These are phyloP conservation scores for Clitoria ternatea DNA, from an alignment of 306 rosid species.

Conservation along the genomic window DNA sequence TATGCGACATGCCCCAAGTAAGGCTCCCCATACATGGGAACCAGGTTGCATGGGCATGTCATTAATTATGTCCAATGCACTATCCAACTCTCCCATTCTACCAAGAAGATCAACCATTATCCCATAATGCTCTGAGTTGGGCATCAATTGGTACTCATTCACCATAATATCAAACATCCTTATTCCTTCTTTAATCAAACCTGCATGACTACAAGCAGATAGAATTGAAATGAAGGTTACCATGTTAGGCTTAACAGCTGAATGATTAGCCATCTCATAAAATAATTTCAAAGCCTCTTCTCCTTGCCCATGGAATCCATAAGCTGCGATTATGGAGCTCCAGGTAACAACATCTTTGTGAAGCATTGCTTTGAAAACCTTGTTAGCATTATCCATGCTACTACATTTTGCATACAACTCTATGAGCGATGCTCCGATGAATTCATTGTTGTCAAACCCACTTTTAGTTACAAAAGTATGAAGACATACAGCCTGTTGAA, in stretches of 20 bases:
- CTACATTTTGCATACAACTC: constrained; percentile 78
- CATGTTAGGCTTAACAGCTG: constrained; percentile 49
- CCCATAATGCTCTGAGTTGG: constrained; percentile 58
- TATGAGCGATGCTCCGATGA: constrained; percentile 64
- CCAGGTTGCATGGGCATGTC: constrained; percentile 51
- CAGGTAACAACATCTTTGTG: constrained; percentile 71
- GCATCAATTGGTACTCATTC: constrained; percentile 43
- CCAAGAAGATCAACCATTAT: constrained; percentile 90
- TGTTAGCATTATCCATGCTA: constrained; percentile 44
- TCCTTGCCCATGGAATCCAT: constrained; percentile 75
- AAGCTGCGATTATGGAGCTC: constrained; percentile 80
- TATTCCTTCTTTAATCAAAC: constrained; percentile 68
- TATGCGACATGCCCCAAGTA: constrained; percentile 73
- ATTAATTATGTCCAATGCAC: constrained; percentile 51
- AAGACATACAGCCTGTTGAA: constrained; percentile 61
- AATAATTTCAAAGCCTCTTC: constrained; percentile 46
- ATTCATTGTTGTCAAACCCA: constrained; percentile 41
- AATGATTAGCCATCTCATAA: constrained; percentile 45
- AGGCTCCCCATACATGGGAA: constrained; percentile 75
- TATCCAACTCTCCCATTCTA: constrained; percentile 65
- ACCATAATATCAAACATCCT: constrained; percentile 55
- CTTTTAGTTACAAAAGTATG: constrained; percentile 48
- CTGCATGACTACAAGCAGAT: constrained; percentile 85
- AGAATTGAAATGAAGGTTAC: constrained; percentile 64
- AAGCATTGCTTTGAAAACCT: constrained; percentile 47